Evolutionary conservation across 1,139 yeast genomes (phyloP).

Genomic region (Zhuliangozyma parablackwelliae): DNA sequence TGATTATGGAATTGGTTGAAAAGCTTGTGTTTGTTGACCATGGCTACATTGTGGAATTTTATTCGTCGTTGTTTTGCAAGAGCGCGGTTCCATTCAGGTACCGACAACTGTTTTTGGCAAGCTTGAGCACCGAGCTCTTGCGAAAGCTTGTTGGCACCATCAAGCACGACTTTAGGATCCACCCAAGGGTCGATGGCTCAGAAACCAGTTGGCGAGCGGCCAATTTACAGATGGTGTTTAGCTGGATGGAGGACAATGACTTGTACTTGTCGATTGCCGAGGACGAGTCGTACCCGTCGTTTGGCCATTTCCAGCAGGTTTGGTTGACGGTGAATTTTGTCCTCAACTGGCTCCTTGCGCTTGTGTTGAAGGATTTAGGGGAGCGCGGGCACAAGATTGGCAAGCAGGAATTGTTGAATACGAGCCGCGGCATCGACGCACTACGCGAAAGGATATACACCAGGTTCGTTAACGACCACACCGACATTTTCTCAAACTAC

Average conservation of each 20-base stretch:
- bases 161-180: background rate
- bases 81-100: constrained; percentile 3
- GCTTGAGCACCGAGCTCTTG: constrained; percentile 7
- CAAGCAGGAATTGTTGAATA: too few species aligned
- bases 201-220: background rate
- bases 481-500: background rate
- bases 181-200: background rate
- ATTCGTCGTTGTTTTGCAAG: constrained; percentile 3
- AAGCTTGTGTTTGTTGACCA: constrained; percentile 8
- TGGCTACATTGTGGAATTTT: constrained; percentile 10
- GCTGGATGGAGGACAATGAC: background rate
- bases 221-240: background rate
- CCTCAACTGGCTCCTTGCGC: constrained; percentile 17
- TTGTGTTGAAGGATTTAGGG: constrained; percentile 2
- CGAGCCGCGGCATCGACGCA: constrained; percentile 6
- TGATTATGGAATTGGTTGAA: constrained; percentile 6
- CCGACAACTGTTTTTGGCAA: constrained; percentile 7
- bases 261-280: background rate
- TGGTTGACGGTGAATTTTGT: constrained; percentile 22
- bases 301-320: constrained; percentile 15
- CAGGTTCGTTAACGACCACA: constrained; percentile 2
- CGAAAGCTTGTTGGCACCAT: background rate
- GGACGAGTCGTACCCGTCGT: constrained; percentile 1
- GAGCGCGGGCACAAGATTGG: too few species aligned
- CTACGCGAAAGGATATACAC: constrained; percentile 4